These are phyloP conservation scores for Gynostemma pentaphyllum DNA, from an alignment of 306 rosid genomes.

Conservation along the genomic window DNA sequence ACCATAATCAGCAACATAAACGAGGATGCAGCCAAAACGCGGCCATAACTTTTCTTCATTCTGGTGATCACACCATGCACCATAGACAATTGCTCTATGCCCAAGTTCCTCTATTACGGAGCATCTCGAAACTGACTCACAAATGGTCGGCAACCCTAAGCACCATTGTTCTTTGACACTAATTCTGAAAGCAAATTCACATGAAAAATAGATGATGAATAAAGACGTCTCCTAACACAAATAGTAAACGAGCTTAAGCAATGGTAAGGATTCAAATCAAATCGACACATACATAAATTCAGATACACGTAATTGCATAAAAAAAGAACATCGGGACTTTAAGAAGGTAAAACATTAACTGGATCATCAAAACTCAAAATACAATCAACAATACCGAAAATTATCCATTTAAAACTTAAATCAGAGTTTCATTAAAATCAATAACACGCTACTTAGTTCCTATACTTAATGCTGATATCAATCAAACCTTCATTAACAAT, in stretches of 20 bases:
- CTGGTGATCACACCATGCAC: slow-evolving; percentile 22
- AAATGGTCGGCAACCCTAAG: slow-evolving; percentile 10
- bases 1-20: slow-evolving; percentile 70
- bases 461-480: background rate
- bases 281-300: no score
- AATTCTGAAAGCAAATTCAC: background rate
- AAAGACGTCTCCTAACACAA: slow-evolving; percentile 2
- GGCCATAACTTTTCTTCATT: slow-evolving; percentile 84
- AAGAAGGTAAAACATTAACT: background rate
- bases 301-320: no score
- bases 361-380: background rate
- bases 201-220: slow-evolving; percentile 4
- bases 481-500: background rate
- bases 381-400: background rate
- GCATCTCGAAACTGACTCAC: slow-evolving; percentile 17
- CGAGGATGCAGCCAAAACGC: slow-evolving; percentile 46
- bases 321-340: background rate
- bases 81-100: slow-evolving; percentile 20
- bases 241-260: background rate
- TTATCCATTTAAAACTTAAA: background rate
- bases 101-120: slow-evolving; percentile 19
- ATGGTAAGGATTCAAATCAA: no score
- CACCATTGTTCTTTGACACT: background rate
- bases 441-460: background rate
- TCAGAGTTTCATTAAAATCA: background rate